Evolutionary conservation across 352 stramenopile species (phyloP).

Genomic region (Phytophthora ramorum): DNA sequence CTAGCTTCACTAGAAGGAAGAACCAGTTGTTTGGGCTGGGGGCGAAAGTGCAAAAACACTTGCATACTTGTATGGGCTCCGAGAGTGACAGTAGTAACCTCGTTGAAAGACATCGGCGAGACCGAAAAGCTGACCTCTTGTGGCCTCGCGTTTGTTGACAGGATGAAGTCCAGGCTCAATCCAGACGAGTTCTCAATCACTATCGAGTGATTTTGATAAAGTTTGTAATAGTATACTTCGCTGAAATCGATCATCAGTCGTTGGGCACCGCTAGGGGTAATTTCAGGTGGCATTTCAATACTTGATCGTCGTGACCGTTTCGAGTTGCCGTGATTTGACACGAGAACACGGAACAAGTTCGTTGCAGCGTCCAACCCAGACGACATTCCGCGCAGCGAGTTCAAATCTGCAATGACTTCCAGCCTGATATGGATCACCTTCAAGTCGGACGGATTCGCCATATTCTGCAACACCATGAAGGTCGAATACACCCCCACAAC

Average conservation of each 20-base stretch:
- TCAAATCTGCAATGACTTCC: slow-evolving; percentile 88
- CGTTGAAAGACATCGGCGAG: slow-evolving; percentile 84
- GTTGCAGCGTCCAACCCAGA: slow-evolving; percentile 66
- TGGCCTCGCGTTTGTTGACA: slow-evolving; percentile 81
- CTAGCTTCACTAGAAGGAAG: slow-evolving; percentile 16
- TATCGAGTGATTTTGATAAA: slow-evolving; percentile 92
- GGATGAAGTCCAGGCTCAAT: slow-evolving; percentile 87
- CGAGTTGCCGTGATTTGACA: slow-evolving; percentile 72
- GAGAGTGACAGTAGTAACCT: slow-evolving; percentile 81
- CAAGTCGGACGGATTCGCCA: slow-evolving; percentile 80
- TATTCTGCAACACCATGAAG: slow-evolving; percentile 88
- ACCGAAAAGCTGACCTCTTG: slow-evolving; percentile 88
- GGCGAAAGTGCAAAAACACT: slow-evolving; percentile 89
- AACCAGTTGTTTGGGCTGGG: slow-evolving; percentile 50
- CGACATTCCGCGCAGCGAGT: slow-evolving; percentile 83
- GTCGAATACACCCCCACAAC: slow-evolving; percentile 86
- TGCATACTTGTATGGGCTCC: slow-evolving; percentile 74
- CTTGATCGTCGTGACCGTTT: slow-evolving; percentile 72
- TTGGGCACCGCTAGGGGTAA: slow-evolving; percentile 17
- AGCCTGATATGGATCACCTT: slow-evolving; percentile 89
- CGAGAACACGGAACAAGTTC: slow-evolving; percentile 89
- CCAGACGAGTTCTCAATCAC: slow-evolving; percentile 89
- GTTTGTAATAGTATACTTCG: slow-evolving; percentile 90
- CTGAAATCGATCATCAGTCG: slow-evolving; percentile 83
- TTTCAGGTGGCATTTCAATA: slow-evolving; percentile 51